Base-by-base conservation (phyloP, 805 yeast species). In the Brettanomyces custersianus region DNA sequence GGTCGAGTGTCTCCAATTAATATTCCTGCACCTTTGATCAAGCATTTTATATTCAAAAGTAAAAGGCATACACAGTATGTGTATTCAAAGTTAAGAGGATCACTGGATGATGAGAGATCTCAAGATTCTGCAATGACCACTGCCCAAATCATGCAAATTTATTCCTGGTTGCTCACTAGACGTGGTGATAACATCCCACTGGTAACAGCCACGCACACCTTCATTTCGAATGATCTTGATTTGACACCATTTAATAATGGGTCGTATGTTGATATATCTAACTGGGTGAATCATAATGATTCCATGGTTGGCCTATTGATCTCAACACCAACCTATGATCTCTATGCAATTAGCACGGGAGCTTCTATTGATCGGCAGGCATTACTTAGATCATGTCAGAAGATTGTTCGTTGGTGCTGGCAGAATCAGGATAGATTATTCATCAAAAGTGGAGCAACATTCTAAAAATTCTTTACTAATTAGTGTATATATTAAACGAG, bases 1-100 rank as follows among this genome's bases (percentile, higher is more conserved):
- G 65, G 63, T 13, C 60, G 72, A 2, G 57, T 70, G 20, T 61
- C 65, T 36, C 65, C 74, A 5, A 60, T 66, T 15, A 77, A 69
- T 33, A 63, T 76, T 17, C 74, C 74, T 1, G 80, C 77, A 0
- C 74, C 74, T 4, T 44, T 68, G 20, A 68, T 90, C 9, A 71
- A 75, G 41, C 96, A 87, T 59, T 92, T 88, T 51, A 69, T 87
- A 18, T 88, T 75, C 63, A 87, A 84, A 56, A 73, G 84, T 23
- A 78, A 73, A 40, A 61, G 60, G 17, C 29, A 40, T 11, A 76
- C 85, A 13, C 96, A 85, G 47, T 78, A 68, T 47, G 68, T 60
- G 2, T 56, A 46, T 33, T 51, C 62, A 1, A 40, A 46, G 18
- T 29, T 54, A 17, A 48, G 45, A 33, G 50, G 48, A 2, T 36